These are phyloP conservation scores for Aspergillus pseudoglaucus DNA, from an alignment of 2,329 filamentous ascomycete genomes.

Conservation along the genomic window DNA sequence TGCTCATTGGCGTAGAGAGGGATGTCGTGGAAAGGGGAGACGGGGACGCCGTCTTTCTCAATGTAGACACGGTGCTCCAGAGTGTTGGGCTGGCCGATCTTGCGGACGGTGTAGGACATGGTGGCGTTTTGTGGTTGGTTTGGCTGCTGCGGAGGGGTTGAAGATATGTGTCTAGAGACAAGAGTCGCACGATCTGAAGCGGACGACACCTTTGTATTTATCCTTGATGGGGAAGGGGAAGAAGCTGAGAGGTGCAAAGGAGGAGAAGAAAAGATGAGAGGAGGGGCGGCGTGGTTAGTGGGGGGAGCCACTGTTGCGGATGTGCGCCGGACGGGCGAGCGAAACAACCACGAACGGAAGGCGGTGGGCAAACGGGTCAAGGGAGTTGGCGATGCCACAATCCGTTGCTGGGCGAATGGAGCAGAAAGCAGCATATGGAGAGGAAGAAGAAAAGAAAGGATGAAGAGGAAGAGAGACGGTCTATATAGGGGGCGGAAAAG, in stretches of 20 bases:
- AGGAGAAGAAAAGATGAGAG: conserved; percentile 23
- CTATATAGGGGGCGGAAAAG: neutral
- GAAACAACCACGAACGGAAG: conserved; percentile 19
- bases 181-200: conserved; percentile 35
- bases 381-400: conserved; percentile 12
- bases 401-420: neutral
- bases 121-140: conserved; percentile 20
- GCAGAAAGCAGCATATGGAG: neutral
- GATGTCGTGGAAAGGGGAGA: conserved; percentile 98
- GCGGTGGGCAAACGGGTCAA: conserved; percentile 33
- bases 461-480: neutral
- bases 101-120: conserved; percentile 66
- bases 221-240: conserved; percentile 8
- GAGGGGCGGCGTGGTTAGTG: conserved; percentile 29
- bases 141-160: conserved; percentile 16
- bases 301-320: conserved; percentile 37
- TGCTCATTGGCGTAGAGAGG: conserved; percentile 95
- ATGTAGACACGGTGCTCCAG: conserved; percentile 96
- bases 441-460: neutral
- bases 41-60: conserved; percentile 89
- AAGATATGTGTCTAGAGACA: conserved; percentile 45
- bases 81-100: conserved; percentile 84
- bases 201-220: conserved; percentile 16
- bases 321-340: conserved; percentile 24
- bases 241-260: conserved; percentile 9